Evolutionary conservation across 2,329 filamentous ascomycete genomes (phyloP), one percentile per base, ranked within the genome.

Genomic region (Aphanocladium album): DNA sequence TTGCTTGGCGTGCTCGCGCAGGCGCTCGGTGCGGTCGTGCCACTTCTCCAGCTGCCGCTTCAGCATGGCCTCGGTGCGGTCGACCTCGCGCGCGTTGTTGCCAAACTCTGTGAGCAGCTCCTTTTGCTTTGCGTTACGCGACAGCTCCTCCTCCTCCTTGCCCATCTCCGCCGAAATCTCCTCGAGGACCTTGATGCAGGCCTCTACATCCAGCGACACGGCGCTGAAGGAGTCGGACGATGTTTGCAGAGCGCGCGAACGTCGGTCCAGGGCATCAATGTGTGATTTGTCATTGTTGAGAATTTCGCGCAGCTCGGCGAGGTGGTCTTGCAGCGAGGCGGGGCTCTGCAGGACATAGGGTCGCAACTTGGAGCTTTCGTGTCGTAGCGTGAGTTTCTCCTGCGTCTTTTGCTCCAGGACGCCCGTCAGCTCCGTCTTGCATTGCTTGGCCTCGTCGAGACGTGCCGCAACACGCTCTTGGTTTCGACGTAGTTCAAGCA

Each of bases 311-410:
- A 99, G 79, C 64, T 97, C 92, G 2, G 89, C 84, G 60, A 99
- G 79, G 49, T 88, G 89, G 35, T 89, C 84, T 73, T 98, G 93
- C 30, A 99, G 81, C 17, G 88, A 87, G 2, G 87, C 88, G 0
- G 93, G 91, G 68, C 90, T 96, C 72, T 98, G 91, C 61, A 93
- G 84, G 46, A 95, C 91, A 73, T 99, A 99, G 14, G 95, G 95
- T 60, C 90, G 85, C 62, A 99, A 78, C 75, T 97, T 98, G 60
- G 89, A 85, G 66, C 90, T 91, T 73, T 98, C 95, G 71, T 95
- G 89, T 70, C 89, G 86, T 50, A 90, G 81, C 55, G 85, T 83
- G 66, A 96, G 71, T 66, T 87, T 88, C 61, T 84, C 79, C 7
- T 88, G 85, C 14, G 87, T 89, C 72, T 87, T 89, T 64, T 90